A percentile compares a stretch with the other conserved stretches of the same genome.
Evolutionary conservation across 2,329 filamentous ascomycete genomes (phyloP).

Genomic region (Neurospora crassa): DNA sequence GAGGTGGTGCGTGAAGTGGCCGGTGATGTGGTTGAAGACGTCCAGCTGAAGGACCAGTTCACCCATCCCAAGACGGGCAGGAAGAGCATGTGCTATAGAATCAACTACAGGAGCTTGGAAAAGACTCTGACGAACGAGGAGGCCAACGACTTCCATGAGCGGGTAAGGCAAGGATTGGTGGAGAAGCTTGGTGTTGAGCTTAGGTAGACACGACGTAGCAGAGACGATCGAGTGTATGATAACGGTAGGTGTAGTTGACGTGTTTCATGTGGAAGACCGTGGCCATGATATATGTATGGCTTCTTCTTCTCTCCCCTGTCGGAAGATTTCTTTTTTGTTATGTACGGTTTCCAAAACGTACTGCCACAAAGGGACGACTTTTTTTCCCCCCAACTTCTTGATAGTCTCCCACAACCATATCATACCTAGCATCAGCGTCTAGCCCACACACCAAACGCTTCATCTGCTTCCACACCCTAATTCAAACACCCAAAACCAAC

Average conservation of each 20-base stretch:
- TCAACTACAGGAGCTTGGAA: constrained; percentile 90
- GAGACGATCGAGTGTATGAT: neutral
- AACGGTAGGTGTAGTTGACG: neutral
- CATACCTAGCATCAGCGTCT: neutral
- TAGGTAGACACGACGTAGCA: constrained; percentile 34
- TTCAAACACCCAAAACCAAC: neutral
- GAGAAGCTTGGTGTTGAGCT: constrained; percentile 70
- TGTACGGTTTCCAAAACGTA: neutral
- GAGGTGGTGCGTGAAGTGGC: constrained; percentile 78
- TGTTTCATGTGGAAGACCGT: neutral
- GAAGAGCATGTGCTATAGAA: constrained; percentile 81
- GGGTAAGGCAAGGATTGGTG: constrained; percentile 56
- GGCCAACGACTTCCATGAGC: constrained; percentile 64
- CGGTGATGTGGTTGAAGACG: constrained; percentile 81
- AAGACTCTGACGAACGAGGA: constrained; percentile 79
- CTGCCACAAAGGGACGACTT: no score
- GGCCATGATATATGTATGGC: neutral
- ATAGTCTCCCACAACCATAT: neutral
- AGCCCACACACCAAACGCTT: neutral
- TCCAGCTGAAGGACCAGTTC: constrained; percentile 76
- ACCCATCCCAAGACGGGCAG: constrained; percentile 75
- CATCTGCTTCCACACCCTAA: neutral
- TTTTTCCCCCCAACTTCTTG: neutral
- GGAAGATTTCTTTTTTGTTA: neutral
- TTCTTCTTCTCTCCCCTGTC: neutral